phyloP scores from a whole-genome alignment of 495 filamentous ascomycete species.

The Diplogelasinospora grovesii region DNA sequence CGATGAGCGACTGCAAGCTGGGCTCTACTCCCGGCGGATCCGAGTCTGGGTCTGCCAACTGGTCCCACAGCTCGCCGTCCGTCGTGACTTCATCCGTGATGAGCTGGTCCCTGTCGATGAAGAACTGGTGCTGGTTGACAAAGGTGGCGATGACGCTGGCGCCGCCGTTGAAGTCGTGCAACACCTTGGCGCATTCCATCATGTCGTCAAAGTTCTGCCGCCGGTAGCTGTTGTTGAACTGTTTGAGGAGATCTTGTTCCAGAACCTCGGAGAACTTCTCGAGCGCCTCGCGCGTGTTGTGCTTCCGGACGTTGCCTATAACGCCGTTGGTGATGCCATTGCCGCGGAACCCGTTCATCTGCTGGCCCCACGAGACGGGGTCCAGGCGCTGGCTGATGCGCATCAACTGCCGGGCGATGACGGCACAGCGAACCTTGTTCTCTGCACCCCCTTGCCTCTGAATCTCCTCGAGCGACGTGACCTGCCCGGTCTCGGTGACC shows the following conservation, averaged over 20 bases:
- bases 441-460: constrained; percentile 71
- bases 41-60: constrained; percentile 86
- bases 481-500: constrained; percentile 75
- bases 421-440: constrained; percentile 80
- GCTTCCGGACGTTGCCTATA: constrained; percentile 29
- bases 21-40: constrained; percentile 87
- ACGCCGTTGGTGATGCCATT: constrained; percentile 51
- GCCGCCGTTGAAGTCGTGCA: constrained; percentile 94
- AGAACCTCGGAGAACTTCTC: constrained; percentile 95
- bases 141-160: constrained; percentile 90
- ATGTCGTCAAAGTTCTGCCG: constrained; percentile 93
- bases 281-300: constrained; percentile 81
- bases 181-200: constrained; percentile 86
- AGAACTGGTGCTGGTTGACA: constrained; percentile 98
- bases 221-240: constrained; percentile 94
- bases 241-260: constrained; percentile 90
- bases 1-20: constrained; percentile 81
- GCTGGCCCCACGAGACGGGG: constrained; percentile 60
- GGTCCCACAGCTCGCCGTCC: constrained; percentile 82
- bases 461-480: constrained; percentile 74
- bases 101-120: constrained; percentile 86
- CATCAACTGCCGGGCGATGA: constrained; percentile 82
- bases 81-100: constrained; percentile 82
- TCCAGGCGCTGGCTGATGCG: constrained; percentile 82
- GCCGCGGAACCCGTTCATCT: constrained; percentile 43